A percentile compares a stretch with the other conserved stretches of the same genome.
Conservation (phyloP, 768 basidiomycete genomes). For the Porphyrellus cyaneotinctus region DNA sequence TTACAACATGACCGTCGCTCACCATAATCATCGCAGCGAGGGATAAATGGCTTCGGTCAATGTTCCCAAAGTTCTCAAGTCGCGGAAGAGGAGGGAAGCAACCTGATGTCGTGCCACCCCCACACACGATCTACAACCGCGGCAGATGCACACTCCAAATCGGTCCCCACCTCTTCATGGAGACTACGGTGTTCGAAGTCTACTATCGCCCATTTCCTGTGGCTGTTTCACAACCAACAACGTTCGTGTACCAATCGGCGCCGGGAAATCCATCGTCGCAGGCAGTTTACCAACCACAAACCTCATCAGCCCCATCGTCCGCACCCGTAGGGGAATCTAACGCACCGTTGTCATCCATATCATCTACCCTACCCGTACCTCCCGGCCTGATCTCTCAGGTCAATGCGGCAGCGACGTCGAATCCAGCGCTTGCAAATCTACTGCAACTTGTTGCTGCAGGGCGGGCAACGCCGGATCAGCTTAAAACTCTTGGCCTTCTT, state of each 20-base stretch:
- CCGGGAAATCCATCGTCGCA: slow-evolving; percentile 28
- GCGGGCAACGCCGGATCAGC: slow-evolving; percentile 57
- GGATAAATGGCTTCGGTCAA: slow-evolving; percentile 60
- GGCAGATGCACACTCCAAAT: slow-evolving; percentile 70
- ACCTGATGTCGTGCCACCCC: slow-evolving; percentile 51
- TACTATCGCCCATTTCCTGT: slow-evolving; percentile 50
- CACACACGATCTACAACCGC: slow-evolving; percentile 60
- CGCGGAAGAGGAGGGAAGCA: slow-evolving; percentile 57
- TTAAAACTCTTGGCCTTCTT: slow-evolving; percentile 66
- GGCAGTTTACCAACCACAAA: slow-evolving; percentile 24
- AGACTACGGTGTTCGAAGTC: slow-evolving; percentile 70
- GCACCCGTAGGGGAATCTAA: slow-evolving; percentile 31
- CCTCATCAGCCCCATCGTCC: slow-evolving; percentile 15
- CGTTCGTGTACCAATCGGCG: slow-evolving; percentile 27
- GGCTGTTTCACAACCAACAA: slow-evolving; percentile 19
- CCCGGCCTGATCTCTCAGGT: slow-evolving; percentile 60
- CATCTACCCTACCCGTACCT: slow-evolving; percentile 47
- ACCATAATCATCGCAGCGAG: slow-evolving; percentile 45
- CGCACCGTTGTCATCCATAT: slow-evolving; percentile 43
- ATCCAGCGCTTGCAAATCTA: slow-evolving; percentile 65
- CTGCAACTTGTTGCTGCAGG: slow-evolving; percentile 62
- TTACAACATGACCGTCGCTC: slow-evolving; percentile 13
- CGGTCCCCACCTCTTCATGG: slow-evolving; percentile 69
- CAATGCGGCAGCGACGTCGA: slow-evolving; percentile 58
- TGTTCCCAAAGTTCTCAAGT: slow-evolving; percentile 69